Conservation (phyloP, 106 monocot genomes). For the Alisma plantagoaquatica region DNA sequence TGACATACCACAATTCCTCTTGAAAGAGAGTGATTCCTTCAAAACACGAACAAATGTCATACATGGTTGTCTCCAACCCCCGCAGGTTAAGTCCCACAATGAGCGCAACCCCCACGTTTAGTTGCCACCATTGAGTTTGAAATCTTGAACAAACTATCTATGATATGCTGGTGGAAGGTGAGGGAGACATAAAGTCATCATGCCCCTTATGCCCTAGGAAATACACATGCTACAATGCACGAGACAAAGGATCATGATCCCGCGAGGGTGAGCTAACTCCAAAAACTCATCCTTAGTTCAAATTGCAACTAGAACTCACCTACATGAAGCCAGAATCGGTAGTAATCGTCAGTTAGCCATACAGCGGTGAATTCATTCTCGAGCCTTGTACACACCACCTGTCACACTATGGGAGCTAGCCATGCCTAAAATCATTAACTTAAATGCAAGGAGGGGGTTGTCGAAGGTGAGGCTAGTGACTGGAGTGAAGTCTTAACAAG, state of each 20-base stretch:
- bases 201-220: too few species aligned
- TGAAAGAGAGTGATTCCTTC: neutral
- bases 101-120: too few species aligned
- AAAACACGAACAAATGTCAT: neutral
- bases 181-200: too few species aligned
- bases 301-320: neutral
- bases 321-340: neutral
- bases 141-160: too few species aligned
- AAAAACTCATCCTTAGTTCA: neutral
- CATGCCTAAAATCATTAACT: neutral
- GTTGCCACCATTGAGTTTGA: too few species aligned
- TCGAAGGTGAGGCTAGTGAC: conserved; percentile 3
- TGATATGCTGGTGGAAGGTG: too few species aligned
- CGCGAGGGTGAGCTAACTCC: too few species aligned
- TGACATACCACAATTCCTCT: neutral
- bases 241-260: too few species aligned
- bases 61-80: too few species aligned
- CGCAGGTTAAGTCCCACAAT: too few species aligned
- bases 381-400: conserved; percentile 1
- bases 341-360: neutral
- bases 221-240: too few species aligned
- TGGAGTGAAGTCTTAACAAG: conserved; percentile 1
- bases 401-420: neutral
- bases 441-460: conserved; percentile 1
- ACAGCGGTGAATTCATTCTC: neutral